Evolutionary conservation across 2,329 filamentous ascomycete species (phyloP).

Genomic region (Aspergillus niger): DNA sequence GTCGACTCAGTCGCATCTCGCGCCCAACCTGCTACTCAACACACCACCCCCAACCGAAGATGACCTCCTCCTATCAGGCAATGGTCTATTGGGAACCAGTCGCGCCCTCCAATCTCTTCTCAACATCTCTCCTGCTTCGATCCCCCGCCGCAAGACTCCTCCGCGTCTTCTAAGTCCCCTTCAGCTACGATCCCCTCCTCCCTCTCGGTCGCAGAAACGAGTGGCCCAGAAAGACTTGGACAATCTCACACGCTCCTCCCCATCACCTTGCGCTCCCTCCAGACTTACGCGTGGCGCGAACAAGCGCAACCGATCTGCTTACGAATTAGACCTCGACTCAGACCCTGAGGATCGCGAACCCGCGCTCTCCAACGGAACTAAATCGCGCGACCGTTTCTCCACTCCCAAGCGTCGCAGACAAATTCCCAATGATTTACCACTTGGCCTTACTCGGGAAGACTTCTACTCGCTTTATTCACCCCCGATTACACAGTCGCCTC

Average conservation of each 20-base stretch:
- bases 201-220: constrained; percentile 32
- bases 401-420: constrained; percentile 50
- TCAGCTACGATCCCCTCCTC: constrained; percentile 32
- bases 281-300: constrained; percentile 38
- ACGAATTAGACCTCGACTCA: constrained; percentile 18
- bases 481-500: constrained; percentile 36
- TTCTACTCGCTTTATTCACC: constrained; percentile 46
- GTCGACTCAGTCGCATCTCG: constrained; percentile 35
- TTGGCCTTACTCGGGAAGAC: constrained; percentile 46
- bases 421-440: constrained; percentile 46
- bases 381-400: constrained; percentile 31
- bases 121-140: constrained; percentile 42
- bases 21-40: constrained; percentile 38
- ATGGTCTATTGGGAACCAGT: constrained; percentile 45
- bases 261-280: constrained; percentile 26
- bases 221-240: constrained; percentile 9
- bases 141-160: constrained; percentile 37
- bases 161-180: constrained; percentile 45
- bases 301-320: constrained; percentile 41
- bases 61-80: constrained; percentile 33
- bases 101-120: constrained; percentile 46
- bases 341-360: constrained; percentile 20
- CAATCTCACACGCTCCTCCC: constrained; percentile 24
- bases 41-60: constrained; percentile 43
- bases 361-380: constrained; percentile 20